Percentiles rank a stretch among this genome's conserved stretches.
phyloP scores from a whole-genome alignment of 768 basidiomycete genomes.

The Termitomyces heimii region DNA sequence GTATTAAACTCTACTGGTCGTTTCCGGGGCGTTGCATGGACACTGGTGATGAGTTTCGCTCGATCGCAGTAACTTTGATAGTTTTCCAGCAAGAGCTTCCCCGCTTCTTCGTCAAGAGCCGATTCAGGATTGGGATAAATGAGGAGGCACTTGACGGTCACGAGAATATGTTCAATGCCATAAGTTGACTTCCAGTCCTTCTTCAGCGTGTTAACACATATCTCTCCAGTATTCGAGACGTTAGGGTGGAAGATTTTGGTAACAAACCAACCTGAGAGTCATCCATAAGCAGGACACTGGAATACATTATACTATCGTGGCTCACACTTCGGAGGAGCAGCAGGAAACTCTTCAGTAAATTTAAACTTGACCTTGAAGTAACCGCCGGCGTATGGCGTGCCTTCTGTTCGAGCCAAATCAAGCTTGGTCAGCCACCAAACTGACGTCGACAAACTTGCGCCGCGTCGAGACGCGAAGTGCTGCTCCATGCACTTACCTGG shows the following conservation, averaged over 20 bases:
- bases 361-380: constrained; percentile 75
- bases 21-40: constrained; percentile 82
- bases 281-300: constrained; percentile 3
- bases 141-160: constrained; percentile 91
- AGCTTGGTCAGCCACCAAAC: constrained; percentile 20
- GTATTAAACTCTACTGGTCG: constrained; percentile 68
- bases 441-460: constrained; percentile 2
- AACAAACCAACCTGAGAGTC: constrained; percentile 66
- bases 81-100: constrained; percentile 84
- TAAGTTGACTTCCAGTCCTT: constrained; percentile 94
- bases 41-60: constrained; percentile 83
- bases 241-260: constrained; percentile 99
- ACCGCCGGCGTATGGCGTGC: constrained; percentile 63
- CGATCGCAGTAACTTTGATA: constrained; percentile 85
- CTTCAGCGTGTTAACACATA: constrained; percentile 96
- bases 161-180: constrained; percentile 86
- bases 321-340: constrained; percentile 90
- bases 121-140: constrained; percentile 98
- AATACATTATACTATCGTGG: constrained; percentile 4
- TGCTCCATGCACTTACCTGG: constrained; percentile 55
- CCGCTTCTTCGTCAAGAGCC: constrained; percentile 93
- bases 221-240: constrained; percentile 84
- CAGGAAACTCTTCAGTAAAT: constrained; percentile 92
- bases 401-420: constrained; percentile 30
- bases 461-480: constrained; percentile 14